Evolutionary conservation across 257 asterid species (phyloP), one percentile per base, ranked within the genome.

Genomic region (Scutellaria galericulata): DNA sequence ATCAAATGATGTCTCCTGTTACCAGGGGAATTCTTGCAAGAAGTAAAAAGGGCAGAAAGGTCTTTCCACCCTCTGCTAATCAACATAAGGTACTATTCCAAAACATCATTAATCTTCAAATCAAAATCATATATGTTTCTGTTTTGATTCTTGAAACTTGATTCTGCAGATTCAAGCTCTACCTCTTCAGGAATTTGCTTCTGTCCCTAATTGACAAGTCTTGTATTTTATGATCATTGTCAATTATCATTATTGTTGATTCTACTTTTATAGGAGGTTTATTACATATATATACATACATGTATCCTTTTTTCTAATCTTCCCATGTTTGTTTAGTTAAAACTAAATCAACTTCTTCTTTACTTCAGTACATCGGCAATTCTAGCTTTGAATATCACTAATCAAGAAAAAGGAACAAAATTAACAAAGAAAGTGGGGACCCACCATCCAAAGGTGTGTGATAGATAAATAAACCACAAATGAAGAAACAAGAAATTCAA

Each of bases 1-100:
- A 91, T 84, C 87, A 81, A 55, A 86, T 87, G 74, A 83, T 89
- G 88, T 87, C 95, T 31, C 95, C 93, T 7, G 84, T 83, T 14
- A 82, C 91, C 0, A 83, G 83, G 83, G 83, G 86, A 46, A 87
- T 89, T 73, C 86, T 91, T 65, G 92, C 87, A 9, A 87, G 89
- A 75, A 67, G 68, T 18, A 86, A 79, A 76, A 90, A 76, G 77
- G 75, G 87, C 11, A 72, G 73, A 67, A 84, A 76, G 65, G 76
- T 85, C 12, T 79, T 86, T 69, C 92, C 90, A 9, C 91, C 90
- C 22, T 78, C 89, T 69, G 46, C 63, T 61, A 82, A 75, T 70
- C 86, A 70, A 35, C 81, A 74, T 12, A 82, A 78, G 84, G 89
- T 83, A 75, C 12, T 5, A 12, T 5, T 0, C 1, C 9, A 3